These are phyloP conservation scores for Rhizoclosmatium globosum DNA, from an alignment of 192 early-diverging fungal genomes.

Conservation along the genomic window DNA sequence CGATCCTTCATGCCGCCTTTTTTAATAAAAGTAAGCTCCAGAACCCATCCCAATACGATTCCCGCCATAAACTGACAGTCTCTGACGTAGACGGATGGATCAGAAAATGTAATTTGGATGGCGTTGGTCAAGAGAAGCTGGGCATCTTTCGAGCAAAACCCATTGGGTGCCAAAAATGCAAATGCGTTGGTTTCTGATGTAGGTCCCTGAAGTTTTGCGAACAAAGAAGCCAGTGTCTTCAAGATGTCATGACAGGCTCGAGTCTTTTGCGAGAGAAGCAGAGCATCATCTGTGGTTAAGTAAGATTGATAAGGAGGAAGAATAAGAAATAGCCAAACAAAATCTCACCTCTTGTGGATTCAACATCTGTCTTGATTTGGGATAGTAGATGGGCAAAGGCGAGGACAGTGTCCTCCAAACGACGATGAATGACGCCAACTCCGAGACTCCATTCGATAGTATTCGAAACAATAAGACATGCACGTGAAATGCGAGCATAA, in stretches of 20 bases:
- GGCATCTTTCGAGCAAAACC: background rate
- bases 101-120: slow-evolving; percentile 30
- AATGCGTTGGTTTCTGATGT: slow-evolving; percentile 13
- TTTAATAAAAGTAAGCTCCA: slow-evolving; percentile 13
- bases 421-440: slow-evolving; percentile 1
- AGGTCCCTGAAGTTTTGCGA: slow-evolving; percentile 28
- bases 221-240: slow-evolving; percentile 35
- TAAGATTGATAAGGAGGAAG: background rate
- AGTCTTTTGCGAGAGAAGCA: slow-evolving; percentile 25
- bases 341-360: background rate
- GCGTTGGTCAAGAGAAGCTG: background rate
- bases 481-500: background rate
- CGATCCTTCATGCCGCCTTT: background rate
- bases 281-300: background rate
- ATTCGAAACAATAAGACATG: slow-evolving; percentile 38
- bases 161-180: background rate
- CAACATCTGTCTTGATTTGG: slow-evolving; percentile 3
- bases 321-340: background rate
- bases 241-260: slow-evolving; percentile 39
- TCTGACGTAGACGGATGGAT: slow-evolving; percentile 25
- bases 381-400: slow-evolving; percentile 10
- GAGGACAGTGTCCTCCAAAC: slow-evolving; percentile 4
- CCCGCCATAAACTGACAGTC: slow-evolving; percentile 52
- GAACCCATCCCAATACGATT: slow-evolving; percentile 33
- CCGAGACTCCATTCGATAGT: slow-evolving; percentile 42